phyloP scores from a whole-genome alignment of 2,329 filamentous ascomycete species.

The Huntiella abstrusa region DNA sequence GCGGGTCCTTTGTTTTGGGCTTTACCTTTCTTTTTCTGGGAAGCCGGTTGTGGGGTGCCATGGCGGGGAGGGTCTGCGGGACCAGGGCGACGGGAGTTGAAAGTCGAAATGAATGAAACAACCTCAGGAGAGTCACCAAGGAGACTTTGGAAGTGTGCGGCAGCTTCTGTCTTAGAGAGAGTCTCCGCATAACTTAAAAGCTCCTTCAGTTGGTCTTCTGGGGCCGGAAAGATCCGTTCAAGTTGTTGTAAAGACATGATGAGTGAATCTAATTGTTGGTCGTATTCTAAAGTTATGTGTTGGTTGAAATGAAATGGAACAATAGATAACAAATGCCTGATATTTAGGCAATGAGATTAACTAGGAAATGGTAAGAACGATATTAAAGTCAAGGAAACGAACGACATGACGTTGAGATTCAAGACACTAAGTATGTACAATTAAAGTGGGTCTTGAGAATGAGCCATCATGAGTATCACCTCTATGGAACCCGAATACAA shows the following conservation, averaged over 20 bases:
- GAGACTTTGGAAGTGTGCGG: conserved; percentile 70
- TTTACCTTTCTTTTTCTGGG: background rate
- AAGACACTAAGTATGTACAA: too few species aligned
- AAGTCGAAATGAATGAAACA: conserved; percentile 61
- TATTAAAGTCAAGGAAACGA: too few species aligned
- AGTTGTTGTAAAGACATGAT: conserved; percentile 47
- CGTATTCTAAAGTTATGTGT: too few species aligned
- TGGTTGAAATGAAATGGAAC: too few species aligned
- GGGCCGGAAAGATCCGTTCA: conserved; percentile 61
- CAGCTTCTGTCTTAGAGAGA: conserved; percentile 58
- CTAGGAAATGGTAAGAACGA: too few species aligned
- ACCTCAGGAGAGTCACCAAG: conserved; percentile 67
- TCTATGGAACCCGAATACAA: too few species aligned
- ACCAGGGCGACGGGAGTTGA: conserved; percentile 47
- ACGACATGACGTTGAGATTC: too few species aligned
- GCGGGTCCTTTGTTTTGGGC: background rate
- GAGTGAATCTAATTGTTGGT: too few species aligned
- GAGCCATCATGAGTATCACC: too few species aligned
- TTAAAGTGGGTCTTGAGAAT: too few species aligned
- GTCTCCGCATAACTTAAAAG: conserved; percentile 65
- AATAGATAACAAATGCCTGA: too few species aligned
- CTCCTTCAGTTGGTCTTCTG: conserved; percentile 67
- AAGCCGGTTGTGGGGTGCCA: conserved; percentile 12
- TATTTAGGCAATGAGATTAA: too few species aligned
- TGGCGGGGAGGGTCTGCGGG: conserved; percentile 17